Conservation (phyloP, 1,139 yeast genomes). For the Suhomyces guaymorum region DNA sequence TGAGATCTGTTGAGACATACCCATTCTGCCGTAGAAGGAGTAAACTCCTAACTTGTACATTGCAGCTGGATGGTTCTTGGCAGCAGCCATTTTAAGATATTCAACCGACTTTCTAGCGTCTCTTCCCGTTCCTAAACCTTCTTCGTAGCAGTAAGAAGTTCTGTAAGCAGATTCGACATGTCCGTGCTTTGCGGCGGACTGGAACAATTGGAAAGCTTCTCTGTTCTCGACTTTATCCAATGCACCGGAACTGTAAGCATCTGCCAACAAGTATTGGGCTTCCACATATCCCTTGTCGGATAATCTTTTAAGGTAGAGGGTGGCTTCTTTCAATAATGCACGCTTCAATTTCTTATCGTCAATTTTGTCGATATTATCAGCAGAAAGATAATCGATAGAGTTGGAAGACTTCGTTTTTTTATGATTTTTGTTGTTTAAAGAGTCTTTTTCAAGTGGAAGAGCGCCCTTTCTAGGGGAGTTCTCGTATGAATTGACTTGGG, state of each 20-base stretch:
- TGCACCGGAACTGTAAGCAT: slow-evolving; percentile 84
- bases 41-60: slow-evolving; percentile 90
- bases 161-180: slow-evolving; percentile 91
- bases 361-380: slow-evolving; percentile 17
- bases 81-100: slow-evolving; percentile 82
- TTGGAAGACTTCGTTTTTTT: slow-evolving; percentile 21
- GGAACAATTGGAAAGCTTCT: slow-evolving; percentile 76
- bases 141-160: slow-evolving; percentile 88
- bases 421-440: slow-evolving; percentile 15
- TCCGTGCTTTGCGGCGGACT: slow-evolving; percentile 89
- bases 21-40: slow-evolving; percentile 83
- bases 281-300: slow-evolving; percentile 83
- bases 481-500: slow-evolving; percentile 21
- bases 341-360: slow-evolving; percentile 39
- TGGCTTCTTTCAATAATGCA: slow-evolving; percentile 74
- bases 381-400: slow-evolving; percentile 25
- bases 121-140: slow-evolving; percentile 89
- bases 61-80: slow-evolving; percentile 91
- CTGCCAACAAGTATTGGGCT: slow-evolving; percentile 88
- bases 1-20: slow-evolving; percentile 63
- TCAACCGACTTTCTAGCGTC: slow-evolving; percentile 87
- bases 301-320: slow-evolving; percentile 65
- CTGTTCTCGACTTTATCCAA: slow-evolving; percentile 79
- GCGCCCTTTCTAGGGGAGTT: slow-evolving; percentile 29
- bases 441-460: slow-evolving; percentile 16